These are phyloP conservation scores for Pisolithus albus DNA, from an alignment of 768 basidiomycete genomes.

Conservation along the genomic window DNA sequence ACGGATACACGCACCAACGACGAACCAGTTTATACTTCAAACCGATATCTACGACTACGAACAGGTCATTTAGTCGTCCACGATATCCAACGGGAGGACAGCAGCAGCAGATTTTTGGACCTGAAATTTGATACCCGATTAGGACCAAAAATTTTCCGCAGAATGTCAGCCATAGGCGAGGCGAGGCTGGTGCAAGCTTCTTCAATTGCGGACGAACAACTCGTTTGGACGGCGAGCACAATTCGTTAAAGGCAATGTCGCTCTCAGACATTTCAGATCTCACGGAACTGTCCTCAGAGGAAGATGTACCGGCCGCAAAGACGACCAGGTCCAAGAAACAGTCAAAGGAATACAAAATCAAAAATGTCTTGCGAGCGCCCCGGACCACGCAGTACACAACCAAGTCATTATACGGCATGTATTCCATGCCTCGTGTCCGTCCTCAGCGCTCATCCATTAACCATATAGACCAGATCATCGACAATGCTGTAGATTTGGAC, in stretches of 20 bases:
- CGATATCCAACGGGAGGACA: neutral
- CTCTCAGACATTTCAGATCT: slow-evolving; percentile 40
- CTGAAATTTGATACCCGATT: neutral
- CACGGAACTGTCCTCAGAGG: slow-evolving; percentile 40
- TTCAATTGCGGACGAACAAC: neutral
- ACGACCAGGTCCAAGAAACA: slow-evolving; percentile 18
- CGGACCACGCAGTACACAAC: slow-evolving; percentile 37
- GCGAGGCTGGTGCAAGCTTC: too few relatives aligned
- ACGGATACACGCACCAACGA: too few relatives aligned
- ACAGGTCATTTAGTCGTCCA: neutral
- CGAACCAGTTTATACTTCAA: too few relatives aligned
- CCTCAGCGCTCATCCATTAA: neutral
- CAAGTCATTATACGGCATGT: slow-evolving; percentile 38
- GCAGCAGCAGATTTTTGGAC: neutral
- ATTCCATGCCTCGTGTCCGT: neutral
- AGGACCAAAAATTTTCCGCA: neutral
- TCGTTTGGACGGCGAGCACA: neutral
- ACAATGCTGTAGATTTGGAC: slow-evolving; percentile 45
- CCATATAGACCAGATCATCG: slow-evolving; percentile 40
- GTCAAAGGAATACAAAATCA: slow-evolving; percentile 25
- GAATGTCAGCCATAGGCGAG: too few relatives aligned
- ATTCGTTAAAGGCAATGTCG: slow-evolving; percentile 19
- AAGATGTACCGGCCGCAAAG: slow-evolving; percentile 23
- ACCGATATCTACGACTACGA: neutral
- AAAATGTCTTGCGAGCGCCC: slow-evolving; percentile 30